These are phyloP conservation scores for Truncatella angustata DNA, from an alignment of 2,329 filamentous ascomycete genomes.

Conservation along the genomic window DNA sequence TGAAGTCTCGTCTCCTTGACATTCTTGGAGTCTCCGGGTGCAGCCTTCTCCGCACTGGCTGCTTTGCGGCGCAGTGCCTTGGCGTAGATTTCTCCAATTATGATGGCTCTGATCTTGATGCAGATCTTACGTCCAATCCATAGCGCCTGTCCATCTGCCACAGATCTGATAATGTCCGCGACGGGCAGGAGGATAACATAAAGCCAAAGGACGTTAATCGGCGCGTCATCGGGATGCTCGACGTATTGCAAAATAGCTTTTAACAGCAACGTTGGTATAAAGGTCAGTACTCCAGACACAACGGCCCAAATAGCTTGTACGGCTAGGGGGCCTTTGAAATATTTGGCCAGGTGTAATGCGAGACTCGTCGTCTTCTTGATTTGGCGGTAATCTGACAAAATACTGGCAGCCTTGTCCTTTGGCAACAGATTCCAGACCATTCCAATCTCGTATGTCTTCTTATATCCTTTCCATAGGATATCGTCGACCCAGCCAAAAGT, in stretches of 20 bases:
- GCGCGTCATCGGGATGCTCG: conserved; percentile 74
- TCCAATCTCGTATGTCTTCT: conserved; percentile 74
- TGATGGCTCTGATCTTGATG: conserved; percentile 87
- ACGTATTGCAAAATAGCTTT: conserved; percentile 92
- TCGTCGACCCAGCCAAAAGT: conserved; percentile 91
- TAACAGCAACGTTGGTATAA: conserved; percentile 85
- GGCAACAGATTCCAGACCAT: conserved; percentile 91
- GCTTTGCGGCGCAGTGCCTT: conserved; percentile 92
- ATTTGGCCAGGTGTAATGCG: conserved; percentile 76
- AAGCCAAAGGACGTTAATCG: conserved; percentile 88
- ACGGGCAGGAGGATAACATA: conserved; percentile 89
- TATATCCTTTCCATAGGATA: conserved; percentile 87
- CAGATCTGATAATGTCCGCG: conserved; percentile 76
- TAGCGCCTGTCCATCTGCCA: conserved; percentile 80
- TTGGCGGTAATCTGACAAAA: conserved; percentile 81
- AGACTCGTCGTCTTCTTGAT: conserved; percentile 78
- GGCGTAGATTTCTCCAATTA: conserved; percentile 95
- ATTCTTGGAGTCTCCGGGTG: conserved; percentile 59
- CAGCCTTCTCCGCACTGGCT: conserved; percentile 71
- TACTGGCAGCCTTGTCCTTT: conserved; percentile 79
- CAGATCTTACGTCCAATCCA: conserved; percentile 95
- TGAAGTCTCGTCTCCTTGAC: conserved; percentile 38
- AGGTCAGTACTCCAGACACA: conserved; percentile 79
- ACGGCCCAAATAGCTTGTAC: conserved; percentile 79
- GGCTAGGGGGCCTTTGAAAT: conserved; percentile 76